Conservation (phyloP, 768 basidiomycete species). For the Podaxis sp. region DNA sequence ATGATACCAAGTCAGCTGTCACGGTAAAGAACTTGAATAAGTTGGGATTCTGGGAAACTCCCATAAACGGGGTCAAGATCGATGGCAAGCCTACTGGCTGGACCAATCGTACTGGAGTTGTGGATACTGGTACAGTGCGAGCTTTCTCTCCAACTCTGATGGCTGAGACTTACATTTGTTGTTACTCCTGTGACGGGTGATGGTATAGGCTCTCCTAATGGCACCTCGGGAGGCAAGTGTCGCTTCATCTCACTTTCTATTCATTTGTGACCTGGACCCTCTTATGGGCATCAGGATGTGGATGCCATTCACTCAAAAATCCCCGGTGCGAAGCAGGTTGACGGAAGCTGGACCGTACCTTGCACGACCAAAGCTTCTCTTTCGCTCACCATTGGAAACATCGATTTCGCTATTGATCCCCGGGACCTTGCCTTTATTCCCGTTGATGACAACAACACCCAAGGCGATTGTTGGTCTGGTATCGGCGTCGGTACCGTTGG, state of each 20-base stretch:
- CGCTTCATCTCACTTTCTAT: constrained; percentile 14
- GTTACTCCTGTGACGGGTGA: neutral
- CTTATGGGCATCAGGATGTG: constrained; percentile 41
- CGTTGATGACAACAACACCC: constrained; percentile 43
- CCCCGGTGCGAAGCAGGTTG: constrained; percentile 51
- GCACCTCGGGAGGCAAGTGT: constrained; percentile 4
- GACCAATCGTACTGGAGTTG: constrained; percentile 67
- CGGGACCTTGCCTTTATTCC: constrained; percentile 58
- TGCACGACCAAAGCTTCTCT: constrained; percentile 57
- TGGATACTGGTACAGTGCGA: constrained; percentile 47
- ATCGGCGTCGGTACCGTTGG: constrained; percentile 55
- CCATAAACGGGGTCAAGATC: constrained; percentile 57
- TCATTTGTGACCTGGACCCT: neutral
- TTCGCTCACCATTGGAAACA: constrained; percentile 58
- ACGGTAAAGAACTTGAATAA: constrained; percentile 63
- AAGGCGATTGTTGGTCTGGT: constrained; percentile 58
- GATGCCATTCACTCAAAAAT: constrained; percentile 53
- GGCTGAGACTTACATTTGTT: neutral
- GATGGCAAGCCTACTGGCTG: constrained; percentile 55
- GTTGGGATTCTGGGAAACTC: constrained; percentile 81
- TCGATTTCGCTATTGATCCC: constrained; percentile 56
- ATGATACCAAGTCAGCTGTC: constrained; percentile 56
- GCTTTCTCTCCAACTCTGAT: neutral
- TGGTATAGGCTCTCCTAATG: constrained; percentile 3
- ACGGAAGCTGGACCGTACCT: constrained; percentile 59